Conservation (phyloP, 192 early-diverging fungal genomes). For the Geranomyces michiganensis region DNA sequence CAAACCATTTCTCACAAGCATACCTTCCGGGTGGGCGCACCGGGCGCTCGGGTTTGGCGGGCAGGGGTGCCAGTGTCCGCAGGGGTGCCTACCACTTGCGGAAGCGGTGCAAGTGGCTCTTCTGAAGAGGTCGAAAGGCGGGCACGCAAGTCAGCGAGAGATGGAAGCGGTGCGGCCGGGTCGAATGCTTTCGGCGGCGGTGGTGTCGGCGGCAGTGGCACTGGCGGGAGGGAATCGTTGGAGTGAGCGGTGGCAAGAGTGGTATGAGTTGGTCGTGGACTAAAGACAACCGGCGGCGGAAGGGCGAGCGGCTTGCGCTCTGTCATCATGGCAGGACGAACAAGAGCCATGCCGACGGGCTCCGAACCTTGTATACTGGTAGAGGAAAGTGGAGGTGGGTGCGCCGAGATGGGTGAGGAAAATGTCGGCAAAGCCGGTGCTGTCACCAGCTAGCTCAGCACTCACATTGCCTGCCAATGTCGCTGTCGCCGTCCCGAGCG, state of each 20-base stretch:
- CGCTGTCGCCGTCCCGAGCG: too few relatives aligned
- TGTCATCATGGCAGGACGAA: constrained; percentile 27
- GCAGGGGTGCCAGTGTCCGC: neutral
- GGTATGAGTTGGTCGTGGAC: constrained; percentile 26
- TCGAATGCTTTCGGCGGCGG: constrained; percentile 29
- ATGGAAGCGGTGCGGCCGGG: constrained; percentile 26
- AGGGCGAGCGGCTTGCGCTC: constrained; percentile 36
- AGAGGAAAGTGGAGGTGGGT: too few relatives aligned
- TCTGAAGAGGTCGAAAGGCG: neutral
- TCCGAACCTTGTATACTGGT: too few relatives aligned
- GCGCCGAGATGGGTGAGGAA: too few relatives aligned
- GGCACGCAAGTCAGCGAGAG: constrained; percentile 3
- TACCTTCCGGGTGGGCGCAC: neutral
- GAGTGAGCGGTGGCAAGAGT: constrained; percentile 23
- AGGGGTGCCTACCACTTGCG: neutral
- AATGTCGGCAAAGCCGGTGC: too few relatives aligned
- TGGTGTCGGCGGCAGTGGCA: constrained; percentile 29
- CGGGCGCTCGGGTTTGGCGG: neutral
- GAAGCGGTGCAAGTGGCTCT: too few relatives aligned
- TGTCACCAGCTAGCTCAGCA: too few relatives aligned
- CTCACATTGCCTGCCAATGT: too few relatives aligned
- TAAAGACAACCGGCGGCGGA: constrained; percentile 35
- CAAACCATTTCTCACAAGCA: neutral
- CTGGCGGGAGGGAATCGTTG: neutral
- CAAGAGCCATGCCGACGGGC: constrained; percentile 37